Conservation (phyloP, 2,329 filamentous ascomycete genomes). For the Aureobasidium sp. region DNA sequence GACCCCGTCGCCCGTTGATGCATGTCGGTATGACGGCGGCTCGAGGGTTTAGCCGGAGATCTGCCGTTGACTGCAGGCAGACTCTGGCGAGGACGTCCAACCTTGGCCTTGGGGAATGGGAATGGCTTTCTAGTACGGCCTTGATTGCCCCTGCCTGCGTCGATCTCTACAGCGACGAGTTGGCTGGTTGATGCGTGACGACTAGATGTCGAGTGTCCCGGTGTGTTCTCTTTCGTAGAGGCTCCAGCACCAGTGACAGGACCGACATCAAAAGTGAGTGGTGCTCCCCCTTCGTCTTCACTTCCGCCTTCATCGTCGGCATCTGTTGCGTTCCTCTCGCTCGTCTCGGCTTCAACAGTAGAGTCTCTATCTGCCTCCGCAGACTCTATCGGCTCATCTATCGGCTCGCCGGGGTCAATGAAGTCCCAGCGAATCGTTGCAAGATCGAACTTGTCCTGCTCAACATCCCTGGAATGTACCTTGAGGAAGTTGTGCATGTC, state of each 20-base stretch:
- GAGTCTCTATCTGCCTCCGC: conserved; percentile 30
- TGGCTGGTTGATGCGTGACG: background rate
- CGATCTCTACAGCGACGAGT: conserved; percentile 7
- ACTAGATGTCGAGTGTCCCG: background rate
- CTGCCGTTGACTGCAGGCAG: background rate
- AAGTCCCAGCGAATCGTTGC: conserved; percentile 56
- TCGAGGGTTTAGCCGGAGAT: background rate
- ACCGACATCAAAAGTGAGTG: background rate
- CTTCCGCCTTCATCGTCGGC: conserved; percentile 27
- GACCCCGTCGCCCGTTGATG: background rate
- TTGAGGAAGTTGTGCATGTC: conserved; percentile 35
- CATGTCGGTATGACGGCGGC: background rate
- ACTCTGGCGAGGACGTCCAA: background rate
- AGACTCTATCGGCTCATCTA: background rate
- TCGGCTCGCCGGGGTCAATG: conserved; percentile 49
- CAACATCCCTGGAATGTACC: conserved; percentile 32
- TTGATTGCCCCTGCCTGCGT: background rate
- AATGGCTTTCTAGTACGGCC: background rate
- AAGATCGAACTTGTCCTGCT: conserved; percentile 43
- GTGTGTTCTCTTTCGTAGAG: background rate
- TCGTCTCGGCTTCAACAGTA: conserved; percentile 23
- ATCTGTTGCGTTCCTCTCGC: conserved; percentile 29
- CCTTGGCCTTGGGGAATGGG: conserved; percentile 3
- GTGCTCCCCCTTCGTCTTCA: conserved; percentile 19
- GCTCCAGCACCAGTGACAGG: background rate